Conservation (phyloP, 208 protist genomes). For the Leishmania tarentolae region DNA sequence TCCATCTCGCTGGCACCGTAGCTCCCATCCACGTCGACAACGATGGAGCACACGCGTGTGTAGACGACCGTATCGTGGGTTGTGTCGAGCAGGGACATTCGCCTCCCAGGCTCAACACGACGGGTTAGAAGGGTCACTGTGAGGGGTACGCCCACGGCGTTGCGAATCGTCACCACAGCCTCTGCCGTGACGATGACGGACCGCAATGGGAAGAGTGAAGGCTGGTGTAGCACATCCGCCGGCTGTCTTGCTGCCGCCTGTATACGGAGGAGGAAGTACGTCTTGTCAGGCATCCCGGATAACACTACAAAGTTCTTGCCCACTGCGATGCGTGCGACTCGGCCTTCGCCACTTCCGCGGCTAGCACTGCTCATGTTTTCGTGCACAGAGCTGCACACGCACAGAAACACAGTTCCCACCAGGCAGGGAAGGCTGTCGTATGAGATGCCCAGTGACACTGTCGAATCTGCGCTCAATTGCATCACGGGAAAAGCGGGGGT, state of each 20-base stretch:
- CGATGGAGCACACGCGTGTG: slow-evolving; percentile 38
- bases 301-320: slow-evolving; percentile 36
- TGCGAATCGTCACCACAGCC: slow-evolving; percentile 54
- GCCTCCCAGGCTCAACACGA: slow-evolving; percentile 22
- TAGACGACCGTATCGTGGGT: slow-evolving; percentile 36
- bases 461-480: not conserved
- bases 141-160: slow-evolving; percentile 60
- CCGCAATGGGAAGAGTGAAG: slow-evolving; percentile 21
- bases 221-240: slow-evolving; percentile 19
- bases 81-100: slow-evolving; percentile 35
- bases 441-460: slow-evolving; percentile 49
- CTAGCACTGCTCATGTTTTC: not conserved
- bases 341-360: not conserved
- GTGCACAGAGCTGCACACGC: slow-evolving; percentile 33
- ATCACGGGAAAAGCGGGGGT: not conserved
- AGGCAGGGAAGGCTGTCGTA: slow-evolving; percentile 65
- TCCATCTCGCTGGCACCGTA: slow-evolving; percentile 65
- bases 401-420: slow-evolving; percentile 47
- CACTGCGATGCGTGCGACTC: slow-evolving; percentile 23
- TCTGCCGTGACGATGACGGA: slow-evolving; percentile 37
- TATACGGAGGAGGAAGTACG: slow-evolving; percentile 59
- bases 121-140: slow-evolving; percentile 49
- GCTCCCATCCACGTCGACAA: slow-evolving; percentile 28
- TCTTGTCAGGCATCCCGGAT: slow-evolving; percentile 18
- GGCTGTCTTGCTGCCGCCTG: slow-evolving; percentile 19